These are phyloP conservation scores for Phaseolus coccineus DNA, from an alignment of 331 rosid genomes.

Conservation along the genomic window DNA sequence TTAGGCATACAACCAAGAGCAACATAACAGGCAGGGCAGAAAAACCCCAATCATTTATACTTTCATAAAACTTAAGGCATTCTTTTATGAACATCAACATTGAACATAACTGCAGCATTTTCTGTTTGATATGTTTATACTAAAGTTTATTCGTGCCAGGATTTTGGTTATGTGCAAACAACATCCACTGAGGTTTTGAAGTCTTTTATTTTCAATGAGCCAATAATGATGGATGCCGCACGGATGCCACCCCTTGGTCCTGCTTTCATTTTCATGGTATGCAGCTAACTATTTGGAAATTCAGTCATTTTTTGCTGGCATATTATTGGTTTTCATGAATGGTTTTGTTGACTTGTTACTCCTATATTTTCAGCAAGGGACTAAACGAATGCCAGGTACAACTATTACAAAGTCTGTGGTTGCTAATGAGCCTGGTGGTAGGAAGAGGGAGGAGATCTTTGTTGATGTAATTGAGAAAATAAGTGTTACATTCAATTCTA, in stretches of 20 bases:
- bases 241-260: constrained; percentile 80
- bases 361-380: constrained; percentile 71
- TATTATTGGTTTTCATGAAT: constrained; percentile 25
- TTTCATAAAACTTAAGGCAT: too few relatives aligned
- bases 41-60: too few relatives aligned
- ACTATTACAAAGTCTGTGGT: constrained; percentile 46
- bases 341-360: constrained; percentile 41
- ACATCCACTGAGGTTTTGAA: constrained; percentile 95
- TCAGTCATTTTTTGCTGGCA: constrained; percentile 5
- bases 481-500: constrained; percentile 90
- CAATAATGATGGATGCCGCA: constrained; percentile 68
- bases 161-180: constrained; percentile 88
- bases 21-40: too few relatives aligned
- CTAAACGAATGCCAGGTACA: constrained; percentile 88
- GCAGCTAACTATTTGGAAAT: constrained; percentile 27
- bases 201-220: constrained; percentile 88
- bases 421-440: too few relatives aligned
- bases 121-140: constrained; percentile 24
- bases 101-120: constrained; percentile 7
- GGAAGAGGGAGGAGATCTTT: constrained; percentile 75
- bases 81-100: too few relatives aligned
- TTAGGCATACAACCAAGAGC: too few relatives aligned
- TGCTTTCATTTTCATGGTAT: constrained; percentile 80
- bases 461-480: constrained; percentile 94
- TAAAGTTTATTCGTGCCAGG: constrained; percentile 54